These are phyloP conservation scores for Podospora didyma DNA, from an alignment of 495 filamentous ascomycete genomes.

Conservation along the genomic window DNA sequence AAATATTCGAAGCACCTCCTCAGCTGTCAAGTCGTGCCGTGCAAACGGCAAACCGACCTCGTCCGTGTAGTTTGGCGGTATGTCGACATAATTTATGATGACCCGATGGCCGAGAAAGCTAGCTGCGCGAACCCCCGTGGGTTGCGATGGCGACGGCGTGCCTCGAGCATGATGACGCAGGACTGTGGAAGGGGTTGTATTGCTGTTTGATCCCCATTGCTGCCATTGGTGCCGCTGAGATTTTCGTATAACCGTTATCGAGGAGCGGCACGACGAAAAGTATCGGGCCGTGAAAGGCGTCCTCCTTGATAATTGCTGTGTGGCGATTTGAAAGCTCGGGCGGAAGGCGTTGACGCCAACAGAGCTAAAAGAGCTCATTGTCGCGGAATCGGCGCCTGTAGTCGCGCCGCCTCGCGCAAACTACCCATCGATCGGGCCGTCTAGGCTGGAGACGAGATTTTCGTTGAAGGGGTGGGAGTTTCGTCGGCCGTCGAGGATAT, in stretches of 20 bases:
- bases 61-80: constrained; percentile 46
- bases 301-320: constrained; percentile 18
- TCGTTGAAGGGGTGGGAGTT: not conserved
- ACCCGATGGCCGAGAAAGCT: constrained; percentile 20
- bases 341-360: constrained; percentile 31
- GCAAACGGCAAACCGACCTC: constrained; percentile 45
- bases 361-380: constrained; percentile 21
- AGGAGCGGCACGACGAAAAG: constrained; percentile 10
- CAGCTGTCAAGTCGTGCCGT: constrained; percentile 40
- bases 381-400: constrained; percentile 3
- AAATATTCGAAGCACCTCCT: constrained; percentile 62
- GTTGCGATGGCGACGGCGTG: constrained; percentile 15
- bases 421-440: constrained; percentile 20
- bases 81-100: constrained; percentile 37
- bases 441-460: not conserved
- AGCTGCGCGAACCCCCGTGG: constrained; percentile 22
- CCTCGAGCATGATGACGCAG: not conserved
- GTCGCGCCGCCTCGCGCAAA: constrained; percentile 23
- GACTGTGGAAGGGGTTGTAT: not conserved
- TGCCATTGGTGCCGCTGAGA: not conserved
- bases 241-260: not conserved
- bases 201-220: not conserved
- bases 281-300: constrained; percentile 3
- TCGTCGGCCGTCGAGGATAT: not conserved
- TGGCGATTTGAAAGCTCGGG: constrained; percentile 23